Percentiles rank a stretch among this genome's conserved stretches.
phyloP scores from a whole-genome alignment of 352 stramenopile genomes.

The Phytophthora colocasiae region DNA sequence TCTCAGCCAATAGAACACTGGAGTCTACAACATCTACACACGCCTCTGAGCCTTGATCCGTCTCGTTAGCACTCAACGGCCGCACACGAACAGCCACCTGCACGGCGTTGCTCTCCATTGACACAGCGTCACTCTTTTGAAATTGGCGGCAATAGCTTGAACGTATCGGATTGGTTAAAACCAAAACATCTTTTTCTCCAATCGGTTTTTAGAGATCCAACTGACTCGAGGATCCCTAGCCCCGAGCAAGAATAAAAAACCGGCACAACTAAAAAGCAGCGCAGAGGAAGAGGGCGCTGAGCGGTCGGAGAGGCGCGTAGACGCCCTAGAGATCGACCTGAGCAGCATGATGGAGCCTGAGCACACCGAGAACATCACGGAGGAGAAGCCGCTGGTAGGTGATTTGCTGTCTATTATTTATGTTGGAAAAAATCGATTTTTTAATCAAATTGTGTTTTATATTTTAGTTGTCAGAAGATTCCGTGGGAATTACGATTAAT shows the following conservation, averaged over 20 bases:
- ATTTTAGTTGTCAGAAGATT: slow-evolving; percentile 52
- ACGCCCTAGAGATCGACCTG: slow-evolving; percentile 15
- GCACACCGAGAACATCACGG: slow-evolving; percentile 57
- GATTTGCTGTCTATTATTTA: neutral
- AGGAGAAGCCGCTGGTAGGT: slow-evolving; percentile 70
- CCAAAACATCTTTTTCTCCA: slow-evolving; percentile 16
- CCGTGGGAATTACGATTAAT: slow-evolving; percentile 63
- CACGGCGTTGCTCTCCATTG: slow-evolving; percentile 12
- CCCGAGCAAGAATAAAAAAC: slow-evolving; percentile 24
- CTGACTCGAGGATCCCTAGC: slow-evolving; percentile 43
- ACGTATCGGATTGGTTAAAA: slow-evolving; percentile 31
- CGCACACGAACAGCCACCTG: slow-evolving; percentile 48
- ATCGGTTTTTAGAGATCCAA: slow-evolving; percentile 36
- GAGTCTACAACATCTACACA: slow-evolving; percentile 36
- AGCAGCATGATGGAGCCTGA: slow-evolving; percentile 73
- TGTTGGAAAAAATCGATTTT: neutral
- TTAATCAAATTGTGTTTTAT: slow-evolving; percentile 2
- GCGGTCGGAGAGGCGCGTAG: slow-evolving; percentile 31
- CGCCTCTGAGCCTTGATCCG: slow-evolving; percentile 28
- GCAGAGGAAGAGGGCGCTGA: slow-evolving; percentile 21
- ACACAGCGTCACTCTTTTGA: neutral
- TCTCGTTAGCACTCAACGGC: slow-evolving; percentile 41
- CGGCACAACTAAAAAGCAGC: slow-evolving; percentile 32
- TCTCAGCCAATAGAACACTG: slow-evolving; percentile 38
- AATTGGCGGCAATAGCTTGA: slow-evolving; percentile 1